Evolutionary conservation across 1,284 basidiomycete genomes (phyloP), one percentile per base, ranked within the genome.

Genomic region (Apiotrichum gracile): DNA sequence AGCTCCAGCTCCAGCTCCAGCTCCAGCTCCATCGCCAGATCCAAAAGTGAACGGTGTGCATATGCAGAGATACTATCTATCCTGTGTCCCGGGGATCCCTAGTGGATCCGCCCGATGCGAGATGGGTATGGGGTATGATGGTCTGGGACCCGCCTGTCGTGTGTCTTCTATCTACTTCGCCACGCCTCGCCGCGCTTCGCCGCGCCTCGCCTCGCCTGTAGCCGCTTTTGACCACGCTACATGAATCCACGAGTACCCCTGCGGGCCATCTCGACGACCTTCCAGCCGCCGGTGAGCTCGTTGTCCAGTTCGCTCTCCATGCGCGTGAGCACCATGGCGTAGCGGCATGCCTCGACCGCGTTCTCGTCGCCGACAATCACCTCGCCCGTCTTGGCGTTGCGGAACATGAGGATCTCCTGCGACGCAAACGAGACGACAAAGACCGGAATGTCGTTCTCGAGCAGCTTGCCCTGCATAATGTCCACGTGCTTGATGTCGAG

Each of bases 251-350:
- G 61, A 26, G 60, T 51, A 14, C 66, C 66, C 33, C 65, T 55
- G 47, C 66, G 58, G 12, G 64, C 64, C 66, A 68, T 66, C 66
- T 97, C 93, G 38, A 97, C 82, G 51, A 98, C 83, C 77, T 97
- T 97, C 96, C 96, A 99, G 12, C 96, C 96, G 46, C 91, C 91
- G 0, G 96, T 98, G 48, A 97, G 79, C 75, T 94, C 88, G 66
- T 97, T 88, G 41, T 85, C 84, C 50, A 94, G 77, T 68, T 94
- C 89, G 62, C 85, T 85, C 70, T 90, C 86, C 39, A 90, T 75
- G 40, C 93, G 82, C 6, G 92, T 97, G 57, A 99, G 76, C 3
- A 93, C 93, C 49, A 91, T 89, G 21, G 88, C 89, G 72, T 98
- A 99, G 33, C 84, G 84, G 68, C 91, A 96, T 67, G 92, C 86